These are phyloP conservation scores for Aspergillus ellipticus DNA, from an alignment of 495 filamentous ascomycete genomes.

Conservation along the genomic window DNA sequence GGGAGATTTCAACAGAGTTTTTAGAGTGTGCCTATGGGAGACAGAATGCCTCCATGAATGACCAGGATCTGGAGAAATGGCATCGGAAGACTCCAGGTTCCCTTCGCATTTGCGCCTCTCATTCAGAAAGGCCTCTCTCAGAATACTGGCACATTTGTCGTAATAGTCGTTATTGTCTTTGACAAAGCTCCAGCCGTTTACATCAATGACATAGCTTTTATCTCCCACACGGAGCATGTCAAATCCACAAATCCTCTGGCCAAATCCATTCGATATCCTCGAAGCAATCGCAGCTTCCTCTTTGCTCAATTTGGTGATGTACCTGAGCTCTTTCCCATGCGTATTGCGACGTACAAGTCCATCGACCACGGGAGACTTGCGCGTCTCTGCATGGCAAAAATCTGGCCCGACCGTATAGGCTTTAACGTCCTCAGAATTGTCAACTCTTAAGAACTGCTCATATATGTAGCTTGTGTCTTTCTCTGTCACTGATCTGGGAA, in stretches of 20 bases:
- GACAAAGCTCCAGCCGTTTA: slow-evolving; percentile 99
- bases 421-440: slow-evolving; percentile 97
- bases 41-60: slow-evolving; percentile 30
- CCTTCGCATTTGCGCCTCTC: slow-evolving; percentile 61
- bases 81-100: slow-evolving; percentile 29
- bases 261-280: slow-evolving; percentile 88
- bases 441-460: slow-evolving; percentile 92
- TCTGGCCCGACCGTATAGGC: slow-evolving; percentile 94
- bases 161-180: slow-evolving; percentile 99
- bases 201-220: slow-evolving; percentile 96
- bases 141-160: slow-evolving; percentile 78
- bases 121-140: slow-evolving; percentile 79
- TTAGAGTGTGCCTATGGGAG: slow-evolving; percentile 47
- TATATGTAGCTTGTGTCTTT: slow-evolving; percentile 82
- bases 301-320: slow-evolving; percentile 76
- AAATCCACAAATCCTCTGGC: slow-evolving; percentile 93
- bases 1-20: slow-evolving; percentile 60
- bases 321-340: slow-evolving; percentile 94
- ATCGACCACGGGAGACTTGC: slow-evolving; percentile 96
- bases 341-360: slow-evolving; percentile 93
- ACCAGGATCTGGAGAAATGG: slow-evolving; percentile 27
- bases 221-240: slow-evolving; percentile 84
- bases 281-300: slow-evolving; percentile 84
- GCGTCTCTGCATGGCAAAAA: slow-evolving; percentile 94
- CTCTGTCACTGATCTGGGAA: slow-evolving; percentile 79